Base-by-base conservation (phyloP, 2,329 filamentous ascomycete genomes). In the Epichloe elymi region DNA sequence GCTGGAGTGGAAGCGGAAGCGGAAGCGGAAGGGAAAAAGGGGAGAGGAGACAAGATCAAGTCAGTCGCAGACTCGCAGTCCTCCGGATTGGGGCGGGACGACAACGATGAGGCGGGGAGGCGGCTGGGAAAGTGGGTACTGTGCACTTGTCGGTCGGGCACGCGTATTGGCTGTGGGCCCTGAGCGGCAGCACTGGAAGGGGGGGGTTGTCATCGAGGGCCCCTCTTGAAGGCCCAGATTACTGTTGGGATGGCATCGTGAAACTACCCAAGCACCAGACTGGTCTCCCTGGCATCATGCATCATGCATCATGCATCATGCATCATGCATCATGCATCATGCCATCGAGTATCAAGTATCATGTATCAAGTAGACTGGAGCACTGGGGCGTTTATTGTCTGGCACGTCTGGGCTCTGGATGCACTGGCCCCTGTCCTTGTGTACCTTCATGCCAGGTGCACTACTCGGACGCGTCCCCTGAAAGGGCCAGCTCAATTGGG, bases 91-190 rank as follows among this genome's bases (percentile, higher is more conserved):
- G 48, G 48, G 33, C 49, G 17, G 39, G 42, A 33, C 46, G 23
- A 49, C 40, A 46, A 46, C 40, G 39, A 52, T 36, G 19, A 40
- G 46, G 49, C 43, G 43, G 43, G 43, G n/a, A 15, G 20, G 50
- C 39, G 33, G 41, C 40, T 48, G 50, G 40, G 46, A 14, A 43
- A 38, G 10, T 19, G 45, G 46, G 35, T 19, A 14, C 23, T 19
- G 43, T 15, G n/a, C 6, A 33, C 10, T 26, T 12, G 26, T 5
- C 20, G 20, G 20, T 20, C 41, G 12, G 23, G 12, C 20, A 19
- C 41, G 17, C 41, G 41, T 44, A 19, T 19, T 44, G 42, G 42
- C 23, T 44, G 42, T 26, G 26, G 14, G 20, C 42, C 23, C 42
- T 19, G 20, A 44, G 26, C 39, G 17, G 39, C 39, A 10, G 23